These are phyloP conservation scores for Fonsecaea erecta DNA, from an alignment of 2,329 filamentous ascomycete species.

Conservation along the genomic window DNA sequence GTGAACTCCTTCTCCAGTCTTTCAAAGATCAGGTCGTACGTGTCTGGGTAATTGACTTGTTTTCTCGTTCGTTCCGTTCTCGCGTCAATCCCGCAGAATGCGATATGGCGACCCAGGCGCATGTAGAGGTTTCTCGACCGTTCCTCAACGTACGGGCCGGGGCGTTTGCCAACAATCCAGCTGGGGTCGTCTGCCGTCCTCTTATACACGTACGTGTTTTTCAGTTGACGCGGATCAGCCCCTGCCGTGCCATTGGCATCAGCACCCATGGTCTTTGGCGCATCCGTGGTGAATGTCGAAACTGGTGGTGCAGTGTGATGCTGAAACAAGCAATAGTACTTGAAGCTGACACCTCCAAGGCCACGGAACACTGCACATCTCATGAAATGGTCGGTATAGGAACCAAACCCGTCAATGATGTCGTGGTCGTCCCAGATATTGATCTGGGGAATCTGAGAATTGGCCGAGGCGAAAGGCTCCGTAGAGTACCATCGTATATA, in stretches of 20 bases:
- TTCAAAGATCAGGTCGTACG: conserved; percentile 65
- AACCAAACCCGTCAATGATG: conserved; percentile 70
- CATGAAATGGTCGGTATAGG: conserved; percentile 68
- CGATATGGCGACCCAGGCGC: conserved; percentile 67
- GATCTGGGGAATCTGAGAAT: conserved; percentile 66
- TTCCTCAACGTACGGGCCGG: conserved; percentile 70
- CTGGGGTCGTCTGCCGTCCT: conserved; percentile 65
- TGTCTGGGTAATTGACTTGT: conserved; percentile 81
- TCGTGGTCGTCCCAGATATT: conserved; percentile 71
- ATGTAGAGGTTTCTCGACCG: conserved; percentile 65
- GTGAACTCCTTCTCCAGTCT: conserved; percentile 59
- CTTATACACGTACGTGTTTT: conserved; percentile 72
- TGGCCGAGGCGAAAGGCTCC: conserved; percentile 63
- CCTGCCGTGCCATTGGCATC: conserved; percentile 56
- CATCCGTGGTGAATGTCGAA: conserved; percentile 83
- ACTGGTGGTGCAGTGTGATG: conserved; percentile 81
- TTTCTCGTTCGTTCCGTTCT: conserved; percentile 81
- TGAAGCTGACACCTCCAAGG: conserved; percentile 63
- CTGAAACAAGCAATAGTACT: conserved; percentile 70
- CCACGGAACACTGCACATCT: conserved; percentile 67
- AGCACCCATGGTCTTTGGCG: conserved; percentile 58
- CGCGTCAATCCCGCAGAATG: conserved; percentile 64
- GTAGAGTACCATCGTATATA: conserved; percentile 72
- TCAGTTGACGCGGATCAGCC: conserved; percentile 71
- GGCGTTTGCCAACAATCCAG: conserved; percentile 77